A percentile compares a stretch with the other conserved stretches of the same genome.
These are phyloP conservation scores for Solanum chiquidenum DNA, from an alignment of 257 asterid species.

Conservation along the genomic window DNA sequence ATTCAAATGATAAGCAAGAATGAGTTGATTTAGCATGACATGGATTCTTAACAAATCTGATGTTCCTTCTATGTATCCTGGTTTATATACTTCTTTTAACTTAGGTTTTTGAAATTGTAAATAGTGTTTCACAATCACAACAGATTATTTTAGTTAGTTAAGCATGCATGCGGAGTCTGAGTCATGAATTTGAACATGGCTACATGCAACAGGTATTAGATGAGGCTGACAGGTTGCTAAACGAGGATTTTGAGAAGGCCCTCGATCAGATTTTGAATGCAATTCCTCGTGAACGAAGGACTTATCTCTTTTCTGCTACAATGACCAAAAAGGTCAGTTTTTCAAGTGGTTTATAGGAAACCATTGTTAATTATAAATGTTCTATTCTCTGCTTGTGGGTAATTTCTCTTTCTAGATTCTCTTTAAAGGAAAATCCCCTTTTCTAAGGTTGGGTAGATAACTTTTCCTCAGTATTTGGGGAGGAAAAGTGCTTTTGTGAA, in stretches of 20 bases:
- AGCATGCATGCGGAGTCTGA: background rate
- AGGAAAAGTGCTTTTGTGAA: background rate
- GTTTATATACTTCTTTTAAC: background rate
- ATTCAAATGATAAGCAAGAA: background rate
- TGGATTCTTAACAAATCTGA: background rate
- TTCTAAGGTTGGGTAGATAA: background rate
- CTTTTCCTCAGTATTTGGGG: background rate
- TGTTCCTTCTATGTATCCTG: background rate
- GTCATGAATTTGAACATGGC: background rate
- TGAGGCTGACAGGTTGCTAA: slow-evolving; percentile 88
- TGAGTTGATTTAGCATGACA: background rate
- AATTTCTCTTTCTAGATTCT: background rate
- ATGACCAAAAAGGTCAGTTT: slow-evolving; percentile 77
- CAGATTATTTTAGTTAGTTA: background rate
- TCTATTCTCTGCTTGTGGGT: background rate
- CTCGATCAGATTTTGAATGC: slow-evolving; percentile 61
- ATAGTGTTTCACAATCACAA: background rate
- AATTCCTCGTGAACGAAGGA: slow-evolving; percentile 78
- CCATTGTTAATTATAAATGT: background rate
- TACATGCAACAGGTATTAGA: slow-evolving; percentile 59
- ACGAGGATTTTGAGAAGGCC: slow-evolving; percentile 81
- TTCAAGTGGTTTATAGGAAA: background rate
- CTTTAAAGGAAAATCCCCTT: background rate
- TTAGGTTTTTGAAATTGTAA: background rate
- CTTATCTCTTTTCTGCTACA: slow-evolving; percentile 91